Base-by-base conservation (phyloP, 805 yeast genomes). In the Pichia deserticola region DNA sequence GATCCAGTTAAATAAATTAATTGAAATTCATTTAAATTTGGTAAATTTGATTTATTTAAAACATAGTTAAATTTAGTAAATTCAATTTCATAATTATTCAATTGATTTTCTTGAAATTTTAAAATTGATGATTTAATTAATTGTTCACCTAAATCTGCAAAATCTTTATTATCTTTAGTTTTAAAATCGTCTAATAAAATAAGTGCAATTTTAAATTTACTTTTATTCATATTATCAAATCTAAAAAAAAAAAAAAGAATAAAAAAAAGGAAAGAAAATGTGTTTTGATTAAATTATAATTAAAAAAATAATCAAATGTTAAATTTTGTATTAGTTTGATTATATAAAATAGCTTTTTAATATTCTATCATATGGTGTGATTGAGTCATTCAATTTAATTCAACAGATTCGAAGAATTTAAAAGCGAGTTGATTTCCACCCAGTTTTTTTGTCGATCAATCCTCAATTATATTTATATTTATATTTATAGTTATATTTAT, bases 1-100 rank as follows among this genome's bases (percentile, higher is more conserved):
- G 84, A 78, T 0, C 84, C 84, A 0, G 82, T 78, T 29, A 79
- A 54, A 52, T 78, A 65, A n/a, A 76, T 65, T 0, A 77, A 78
- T 30, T 60, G 64, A 40, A 74, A 61, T 20, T 20, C 20, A 5
- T 61, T 64, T 7, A 42, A 45, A n/a, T 5, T n/a, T 5, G 68
- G 68, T 11, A 52, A 54, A 52, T 55, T 57, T 27, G n/a, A n/a
- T 30, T 45, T 44, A 12, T 57, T 45, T 5, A 58, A 56, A 41
- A 66, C 64, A 6, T 73, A 71, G 52, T 72, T 69, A 54, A 69
- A 78, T 50, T 69, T 70, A 12, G 57, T 63, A 45, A 63, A 60
- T 7, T 58, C 59, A 27, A 58, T 51, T 12, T 51, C 25, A 25
- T 33, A n/a, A 25, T 11, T 13, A 34, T 32, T 20, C 9, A 25